phyloP scores from a whole-genome alignment of 2,329 filamentous ascomycete genomes.

The Elsinoe ampelina region DNA sequence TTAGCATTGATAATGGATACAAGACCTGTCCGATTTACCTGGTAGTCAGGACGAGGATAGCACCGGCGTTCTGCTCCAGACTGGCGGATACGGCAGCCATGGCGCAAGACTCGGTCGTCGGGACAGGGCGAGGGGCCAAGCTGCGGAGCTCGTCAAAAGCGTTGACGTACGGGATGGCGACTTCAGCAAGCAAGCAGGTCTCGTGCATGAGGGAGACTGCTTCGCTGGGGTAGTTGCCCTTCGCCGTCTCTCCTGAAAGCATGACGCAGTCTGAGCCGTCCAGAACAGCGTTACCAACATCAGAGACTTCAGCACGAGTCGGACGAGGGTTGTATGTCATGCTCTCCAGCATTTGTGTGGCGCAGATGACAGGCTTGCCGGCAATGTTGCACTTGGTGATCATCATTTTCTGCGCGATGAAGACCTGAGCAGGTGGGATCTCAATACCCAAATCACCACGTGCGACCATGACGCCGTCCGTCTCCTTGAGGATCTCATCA shows the following conservation, averaged over 20 bases:
- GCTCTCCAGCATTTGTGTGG: constrained; percentile 98
- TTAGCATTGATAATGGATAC: not conserved
- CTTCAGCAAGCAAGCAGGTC: constrained; percentile 91
- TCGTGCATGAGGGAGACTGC: constrained; percentile 97
- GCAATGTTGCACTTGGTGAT: constrained; percentile 99
- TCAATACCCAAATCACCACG: constrained; percentile 98
- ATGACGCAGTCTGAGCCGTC: constrained; percentile 99
- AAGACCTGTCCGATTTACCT: constrained; percentile 46
- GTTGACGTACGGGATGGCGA: constrained; percentile 92
- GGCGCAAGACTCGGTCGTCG: constrained; percentile 84
- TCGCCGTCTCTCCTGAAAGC: constrained; percentile 98
- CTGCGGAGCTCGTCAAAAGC: constrained; percentile 92
- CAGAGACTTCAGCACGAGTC: constrained; percentile 95
- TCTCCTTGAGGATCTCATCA: constrained; percentile 87
- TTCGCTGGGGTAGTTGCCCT: constrained; percentile 88
- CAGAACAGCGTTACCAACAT: constrained; percentile 95
- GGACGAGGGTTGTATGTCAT: constrained; percentile 99
- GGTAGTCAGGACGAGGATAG: constrained; percentile 91
- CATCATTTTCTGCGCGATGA: constrained; percentile 99
- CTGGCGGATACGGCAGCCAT: constrained; percentile 93
- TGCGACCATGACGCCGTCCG: constrained; percentile 98
- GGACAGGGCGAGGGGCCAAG: constrained; percentile 72
- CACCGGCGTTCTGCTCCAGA: constrained; percentile 90
- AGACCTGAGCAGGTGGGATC: constrained; percentile 96
- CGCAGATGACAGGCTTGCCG: constrained; percentile 97